Evolutionary conservation across 2,329 filamentous ascomycete species (phyloP).

Genomic region (Microdochium trichocladiopsis): DNA sequence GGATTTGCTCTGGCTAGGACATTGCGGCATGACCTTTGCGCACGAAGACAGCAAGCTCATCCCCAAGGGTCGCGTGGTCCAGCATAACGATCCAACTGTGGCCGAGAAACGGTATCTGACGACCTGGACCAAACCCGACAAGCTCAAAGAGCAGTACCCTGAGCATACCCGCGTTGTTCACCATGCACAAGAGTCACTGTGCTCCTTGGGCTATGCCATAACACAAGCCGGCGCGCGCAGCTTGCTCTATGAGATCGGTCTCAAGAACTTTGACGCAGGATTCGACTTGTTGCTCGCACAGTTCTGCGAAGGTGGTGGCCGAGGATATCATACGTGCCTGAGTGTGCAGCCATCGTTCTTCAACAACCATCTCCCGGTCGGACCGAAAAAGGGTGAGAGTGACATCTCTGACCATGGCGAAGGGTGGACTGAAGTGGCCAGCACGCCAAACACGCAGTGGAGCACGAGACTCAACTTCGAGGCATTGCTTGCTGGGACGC

Average conservation of each 20-base stretch:
- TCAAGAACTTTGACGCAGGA: background rate
- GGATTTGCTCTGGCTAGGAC: constrained; percentile 45
- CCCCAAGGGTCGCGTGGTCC: constrained; percentile 22
- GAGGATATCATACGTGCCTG: background rate
- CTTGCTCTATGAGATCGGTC: constrained; percentile 21
- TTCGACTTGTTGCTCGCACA: background rate
- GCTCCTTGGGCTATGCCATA: constrained; percentile 29
- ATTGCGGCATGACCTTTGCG: constrained; percentile 32
- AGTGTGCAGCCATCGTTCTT: background rate
- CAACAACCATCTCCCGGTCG: background rate
- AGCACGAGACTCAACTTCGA: background rate
- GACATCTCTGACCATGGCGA: background rate
- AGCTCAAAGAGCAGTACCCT: constrained; percentile 14
- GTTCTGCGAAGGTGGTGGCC: background rate
- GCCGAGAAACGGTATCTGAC: constrained; percentile 23
- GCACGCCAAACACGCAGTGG: background rate
- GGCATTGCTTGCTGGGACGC: background rate
- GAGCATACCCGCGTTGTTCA: constrained; percentile 28
- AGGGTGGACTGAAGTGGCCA: background rate
- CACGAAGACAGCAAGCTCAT: constrained; percentile 7
- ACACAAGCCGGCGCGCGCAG: constrained; percentile 26
- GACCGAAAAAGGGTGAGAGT: background rate
- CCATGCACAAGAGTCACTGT: constrained; percentile 20
- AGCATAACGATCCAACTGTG: constrained; percentile 25
- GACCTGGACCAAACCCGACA: constrained; percentile 25